Conservation (phyloP, 768 basidiomycete genomes). For the Trametes sanguinea region DNA sequence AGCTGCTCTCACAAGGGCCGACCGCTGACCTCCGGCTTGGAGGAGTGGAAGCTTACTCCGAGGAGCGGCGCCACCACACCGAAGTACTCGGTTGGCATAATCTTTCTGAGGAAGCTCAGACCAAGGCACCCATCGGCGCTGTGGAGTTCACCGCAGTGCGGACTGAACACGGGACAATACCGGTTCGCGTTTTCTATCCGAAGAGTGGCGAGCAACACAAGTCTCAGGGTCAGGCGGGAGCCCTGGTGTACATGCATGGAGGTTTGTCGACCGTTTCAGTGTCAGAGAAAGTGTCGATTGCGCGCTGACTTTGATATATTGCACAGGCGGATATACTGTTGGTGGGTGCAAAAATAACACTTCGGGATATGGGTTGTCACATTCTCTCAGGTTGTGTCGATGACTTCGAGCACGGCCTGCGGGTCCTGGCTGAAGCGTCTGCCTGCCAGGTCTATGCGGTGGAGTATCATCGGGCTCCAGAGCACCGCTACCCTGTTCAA, state of each 20-base stretch:
- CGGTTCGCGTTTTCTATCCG: conserved; percentile 6
- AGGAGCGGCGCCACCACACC: conserved; percentile 11
- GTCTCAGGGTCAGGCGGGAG: conserved; percentile 1
- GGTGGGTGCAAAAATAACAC: neutral
- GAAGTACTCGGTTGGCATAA: conserved; percentile 11
- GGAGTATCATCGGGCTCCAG: conserved; percentile 17
- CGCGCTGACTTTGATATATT: neutral
- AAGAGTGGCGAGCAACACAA: conserved; percentile 3
- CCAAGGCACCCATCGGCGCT: conserved; percentile 3
- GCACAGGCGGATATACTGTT: conserved; percentile 11
- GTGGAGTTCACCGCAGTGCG: conserved; percentile 19
- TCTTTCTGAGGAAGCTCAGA: neutral
- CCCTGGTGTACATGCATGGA: conserved; percentile 21
- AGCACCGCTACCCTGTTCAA: conserved; percentile 16
- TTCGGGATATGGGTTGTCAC: neutral
- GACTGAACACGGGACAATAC: conserved; percentile 11
- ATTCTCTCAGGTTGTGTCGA: conserved; percentile 2
- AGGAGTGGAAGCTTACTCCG: conserved; percentile 4
- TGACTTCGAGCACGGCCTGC: conserved; percentile 20
- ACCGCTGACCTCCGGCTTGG: conserved; percentile 5
- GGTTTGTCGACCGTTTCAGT: conserved; percentile 4
- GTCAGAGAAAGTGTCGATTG: neutral
- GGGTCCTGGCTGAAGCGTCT: conserved; percentile 17
- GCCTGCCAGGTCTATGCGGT: conserved; percentile 22
- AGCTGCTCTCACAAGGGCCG: neutral